Evolutionary conservation across 345 rosid genomes (phyloP).

Genomic region (Citrus unshiu): DNA sequence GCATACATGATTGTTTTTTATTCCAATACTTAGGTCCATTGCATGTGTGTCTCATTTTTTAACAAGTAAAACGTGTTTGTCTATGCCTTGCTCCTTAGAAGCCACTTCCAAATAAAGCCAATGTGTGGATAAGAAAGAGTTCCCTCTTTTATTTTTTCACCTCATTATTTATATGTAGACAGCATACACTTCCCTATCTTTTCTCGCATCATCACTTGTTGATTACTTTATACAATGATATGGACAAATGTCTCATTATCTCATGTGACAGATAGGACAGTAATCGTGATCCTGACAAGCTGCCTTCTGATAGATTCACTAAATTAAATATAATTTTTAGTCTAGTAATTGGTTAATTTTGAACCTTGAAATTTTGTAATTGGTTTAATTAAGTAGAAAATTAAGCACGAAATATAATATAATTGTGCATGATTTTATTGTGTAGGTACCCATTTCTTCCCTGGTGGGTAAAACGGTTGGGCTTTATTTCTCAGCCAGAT

Average conservation of each 20-base stretch:
- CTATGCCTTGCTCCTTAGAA: neutral
- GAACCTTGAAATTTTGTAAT: too few species aligned
- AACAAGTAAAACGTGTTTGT: neutral
- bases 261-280: neutral
- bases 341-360: neutral
- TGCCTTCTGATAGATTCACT: neutral
- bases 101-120: neutral
- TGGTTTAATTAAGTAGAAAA: neutral
- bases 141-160: neutral
- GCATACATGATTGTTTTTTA: neutral
- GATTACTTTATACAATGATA: neutral
- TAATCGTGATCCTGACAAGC: neutral
- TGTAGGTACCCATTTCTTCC: constrained; percentile 46
- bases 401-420: neutral
- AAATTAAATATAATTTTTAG: neutral
- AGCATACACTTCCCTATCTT: neutral
- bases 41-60: neutral
- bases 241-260: neutral
- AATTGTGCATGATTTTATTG: neutral
- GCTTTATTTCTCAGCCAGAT: constrained; percentile 51
- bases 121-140: neutral
- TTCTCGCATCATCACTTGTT: neutral
- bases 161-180: neutral
- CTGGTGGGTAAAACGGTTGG: constrained; percentile 52
- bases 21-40: neutral